Evolutionary conservation across 495 filamentous ascomycete species (phyloP).

Genomic region (Hyaloscypha bicolor): DNA sequence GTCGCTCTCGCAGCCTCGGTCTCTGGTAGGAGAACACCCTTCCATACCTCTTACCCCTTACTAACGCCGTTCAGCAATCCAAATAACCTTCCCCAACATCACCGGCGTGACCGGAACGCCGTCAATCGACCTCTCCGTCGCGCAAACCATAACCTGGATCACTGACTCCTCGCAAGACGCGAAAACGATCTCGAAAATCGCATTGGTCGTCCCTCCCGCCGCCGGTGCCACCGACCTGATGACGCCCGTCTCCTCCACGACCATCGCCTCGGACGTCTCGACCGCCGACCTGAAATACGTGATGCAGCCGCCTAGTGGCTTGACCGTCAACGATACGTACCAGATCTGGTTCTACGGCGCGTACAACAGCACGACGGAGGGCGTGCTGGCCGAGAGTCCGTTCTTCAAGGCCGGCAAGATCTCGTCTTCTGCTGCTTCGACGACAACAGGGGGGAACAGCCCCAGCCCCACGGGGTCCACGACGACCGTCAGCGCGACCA

Average conservation of each 20-base stretch:
- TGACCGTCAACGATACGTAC: background rate
- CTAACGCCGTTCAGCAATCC: background rate
- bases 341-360: constrained; percentile 7
- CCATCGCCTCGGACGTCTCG: background rate
- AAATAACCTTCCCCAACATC: background rate
- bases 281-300: background rate
- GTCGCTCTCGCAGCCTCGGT: constrained; percentile 3
- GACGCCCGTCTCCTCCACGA: background rate
- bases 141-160: constrained; percentile 4
- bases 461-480: too few species aligned
- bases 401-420: constrained; percentile 1
- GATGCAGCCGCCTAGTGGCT: background rate
- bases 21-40: background rate
- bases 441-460: background rate
- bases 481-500: background rate
- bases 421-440: background rate
- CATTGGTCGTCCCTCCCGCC: background rate
- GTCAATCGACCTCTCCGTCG: background rate
- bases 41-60: background rate
- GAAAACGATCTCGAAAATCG: background rate
- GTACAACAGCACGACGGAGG: background rate
- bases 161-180: background rate
- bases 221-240: background rate
- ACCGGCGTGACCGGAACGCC: background rate
- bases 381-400: background rate